Percentiles rank a stretch among this genome's conserved stretches.
Evolutionary conservation across 2,329 filamentous ascomycete species (phyloP).

Genomic region (Colletotrichum aenigma): DNA sequence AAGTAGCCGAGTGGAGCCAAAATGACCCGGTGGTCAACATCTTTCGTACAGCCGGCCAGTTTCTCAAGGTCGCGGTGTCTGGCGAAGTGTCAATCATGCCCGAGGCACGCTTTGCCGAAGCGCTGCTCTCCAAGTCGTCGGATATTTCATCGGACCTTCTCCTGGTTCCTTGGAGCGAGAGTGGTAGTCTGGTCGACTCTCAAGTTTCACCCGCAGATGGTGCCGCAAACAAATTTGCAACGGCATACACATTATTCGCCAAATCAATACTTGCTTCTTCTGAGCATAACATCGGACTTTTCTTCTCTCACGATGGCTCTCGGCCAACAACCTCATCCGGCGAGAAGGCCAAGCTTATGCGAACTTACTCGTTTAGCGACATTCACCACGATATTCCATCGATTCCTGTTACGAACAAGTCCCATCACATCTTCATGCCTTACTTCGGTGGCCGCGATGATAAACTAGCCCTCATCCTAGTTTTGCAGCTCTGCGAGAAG

Average conservation of each 20-base stretch:
- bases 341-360: constrained; percentile 45
- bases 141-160: constrained; percentile 76
- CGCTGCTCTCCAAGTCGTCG: constrained; percentile 71
- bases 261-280: constrained; percentile 66
- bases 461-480: constrained; percentile 76
- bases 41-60: constrained; percentile 85
- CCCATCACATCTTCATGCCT: constrained; percentile 84
- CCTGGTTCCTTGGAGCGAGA: constrained; percentile 89
- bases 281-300: constrained; percentile 73
- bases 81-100: constrained; percentile 83
- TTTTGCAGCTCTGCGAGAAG: constrained; percentile 84
- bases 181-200: constrained; percentile 63
- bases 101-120: constrained; percentile 78
- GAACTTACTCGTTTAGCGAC: constrained; percentile 64
- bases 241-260: constrained; percentile 76
- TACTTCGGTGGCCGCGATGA: constrained; percentile 89
- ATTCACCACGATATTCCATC: constrained; percentile 51
- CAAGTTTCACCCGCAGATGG: constrained; percentile 4
- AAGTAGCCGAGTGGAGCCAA: constrained; percentile 73
- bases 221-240: constrained; percentile 38
- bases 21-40: constrained; percentile 89
- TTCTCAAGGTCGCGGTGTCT: constrained; percentile 82
- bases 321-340: constrained; percentile 35
- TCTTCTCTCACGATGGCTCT: constrained; percentile 71
- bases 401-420: constrained; percentile 66